Evolutionary conservation across 495 filamentous ascomycete genomes (phyloP), one percentile per base, ranked within the genome.

Genomic region (Penicillium arizonense): DNA sequence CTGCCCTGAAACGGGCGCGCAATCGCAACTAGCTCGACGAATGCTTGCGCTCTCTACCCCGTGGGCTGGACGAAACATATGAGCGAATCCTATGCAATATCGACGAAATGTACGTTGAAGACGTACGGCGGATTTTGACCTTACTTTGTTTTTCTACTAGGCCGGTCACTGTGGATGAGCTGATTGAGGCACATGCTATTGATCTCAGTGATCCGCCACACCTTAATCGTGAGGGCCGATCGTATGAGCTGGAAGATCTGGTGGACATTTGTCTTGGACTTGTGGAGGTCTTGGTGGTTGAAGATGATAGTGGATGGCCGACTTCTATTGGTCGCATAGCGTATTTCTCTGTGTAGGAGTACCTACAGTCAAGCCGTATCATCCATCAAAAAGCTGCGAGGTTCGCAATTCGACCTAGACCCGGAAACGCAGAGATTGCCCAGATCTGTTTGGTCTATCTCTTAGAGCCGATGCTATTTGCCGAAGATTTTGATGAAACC

Each of bases 321-420:
- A n/a, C 8, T 10, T 11, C 5, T 21, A 52, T 37, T 13, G 56
- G 61, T 50, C 65, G 61, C 6, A 66, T 75, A 32, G 65, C 71
- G 16, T 69, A 76, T 53, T 72, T 68, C 51, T 74, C 72, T 8
- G 65, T 74, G 3, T 64, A 69, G 42, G 69, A 75, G 50, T 75
- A 75, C 47, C 65, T 75, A 41, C 53, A 68, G 47, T 73, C 64
- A n/a, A 55, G 66, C 7, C 63, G 65, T 6, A 65, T 72, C 34
- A 30, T 30, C 1, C 56, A 65, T 16, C 55, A 60, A 33, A 64
- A 61, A 37, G 57, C 63, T 34, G 39, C 10, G 21, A 32, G 12
- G 3, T 73, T 64, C 40, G 58, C 56, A 12, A 28, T 74, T 14
- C 38, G 12, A 24, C 52, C 38, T 23, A 40, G 38, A 13, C 26